These are phyloP conservation scores for Exophiala sp. DNA, from an alignment of 2,329 filamentous ascomycete species.

Conservation along the genomic window DNA sequence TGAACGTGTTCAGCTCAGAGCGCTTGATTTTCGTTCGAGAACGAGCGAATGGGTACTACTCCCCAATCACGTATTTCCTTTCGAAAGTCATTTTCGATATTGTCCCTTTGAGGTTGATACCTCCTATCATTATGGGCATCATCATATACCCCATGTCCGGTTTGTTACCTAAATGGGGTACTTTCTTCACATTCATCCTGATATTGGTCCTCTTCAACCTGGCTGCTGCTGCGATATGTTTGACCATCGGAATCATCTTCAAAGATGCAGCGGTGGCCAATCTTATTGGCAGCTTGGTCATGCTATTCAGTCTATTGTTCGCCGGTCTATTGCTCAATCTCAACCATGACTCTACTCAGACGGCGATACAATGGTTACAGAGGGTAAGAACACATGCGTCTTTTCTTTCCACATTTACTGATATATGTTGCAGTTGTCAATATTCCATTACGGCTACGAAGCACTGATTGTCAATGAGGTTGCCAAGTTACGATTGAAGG, in stretches of 20 bases:
- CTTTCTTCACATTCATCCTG: conserved; percentile 88
- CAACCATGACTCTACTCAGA: conserved; percentile 65
- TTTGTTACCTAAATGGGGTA: conserved; percentile 71
- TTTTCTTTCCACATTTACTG: conserved; percentile 24
- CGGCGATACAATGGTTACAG: conserved; percentile 84
- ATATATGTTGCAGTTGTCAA: conserved; percentile 62
- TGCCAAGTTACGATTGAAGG: conserved; percentile 78
- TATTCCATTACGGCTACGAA: conserved; percentile 98
- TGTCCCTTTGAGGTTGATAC: conserved; percentile 86
- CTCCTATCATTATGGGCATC: conserved; percentile 88
- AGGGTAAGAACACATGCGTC: conserved; percentile 45
- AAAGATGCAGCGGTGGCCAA: conserved; percentile 89
- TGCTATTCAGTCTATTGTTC: conserved; percentile 95
- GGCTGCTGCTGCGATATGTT: conserved; percentile 84
- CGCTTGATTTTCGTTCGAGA: conserved; percentile 88
- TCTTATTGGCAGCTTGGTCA: conserved; percentile 87
- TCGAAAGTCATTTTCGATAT: conserved; percentile 99
- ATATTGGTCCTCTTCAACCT: conserved; percentile 95
- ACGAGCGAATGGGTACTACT: conserved; percentile 93
- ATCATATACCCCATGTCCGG: conserved; percentile 99
- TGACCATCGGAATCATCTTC: conserved; percentile 95
- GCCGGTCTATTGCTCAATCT: conserved; percentile 92
- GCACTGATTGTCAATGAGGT: conserved; percentile 97
- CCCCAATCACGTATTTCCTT: conserved; percentile 87
- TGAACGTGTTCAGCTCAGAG: conserved; percentile 91